These are phyloP conservation scores for Punctularia strigosozonata DNA, from an alignment of 768 basidiomycete species.

Conservation along the genomic window DNA sequence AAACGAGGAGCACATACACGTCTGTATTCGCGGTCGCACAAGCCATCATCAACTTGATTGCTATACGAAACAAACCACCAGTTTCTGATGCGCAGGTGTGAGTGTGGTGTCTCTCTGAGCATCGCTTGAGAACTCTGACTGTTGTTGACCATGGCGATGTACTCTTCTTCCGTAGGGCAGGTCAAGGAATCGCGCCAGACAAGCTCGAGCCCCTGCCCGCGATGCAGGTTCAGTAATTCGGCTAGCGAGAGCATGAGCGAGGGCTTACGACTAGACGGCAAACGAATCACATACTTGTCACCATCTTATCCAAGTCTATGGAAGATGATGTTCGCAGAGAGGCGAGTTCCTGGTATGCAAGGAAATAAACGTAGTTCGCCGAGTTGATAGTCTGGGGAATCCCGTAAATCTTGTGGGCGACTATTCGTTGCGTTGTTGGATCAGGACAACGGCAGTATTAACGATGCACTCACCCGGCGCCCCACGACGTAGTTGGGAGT, in stretches of 20 bases:
- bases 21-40: conserved; percentile 51
- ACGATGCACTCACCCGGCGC: conserved; percentile 45
- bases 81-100: conserved; percentile 49
- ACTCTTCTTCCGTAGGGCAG: conserved; percentile 93
- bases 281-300: conserved; percentile 45
- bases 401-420: conserved; percentile 93
- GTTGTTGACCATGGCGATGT: conserved; percentile 91
- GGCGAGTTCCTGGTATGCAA: conserved; percentile 81
- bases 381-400: conserved; percentile 95
- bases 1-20: conserved; percentile 30
- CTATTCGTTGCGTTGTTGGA: conserved; percentile 22
- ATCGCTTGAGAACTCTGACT: conserved; percentile 35
- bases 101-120: not conserved
- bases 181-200: conserved; percentile 87
- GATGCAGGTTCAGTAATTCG: conserved; percentile 44
- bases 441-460: not conserved
- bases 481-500: conserved; percentile 77
- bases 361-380: conserved; percentile 94
- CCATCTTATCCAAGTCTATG: conserved; percentile 49
- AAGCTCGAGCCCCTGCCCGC: conserved; percentile 91
- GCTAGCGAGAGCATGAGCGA: conserved; percentile 7
- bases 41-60: conserved; percentile 95
- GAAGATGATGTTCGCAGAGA: conserved; percentile 28
- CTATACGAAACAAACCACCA: conserved; percentile 84
- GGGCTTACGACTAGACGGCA: not conserved